Conservation (phyloP, 148 eudicot species). For the Cornus controversa region DNA sequence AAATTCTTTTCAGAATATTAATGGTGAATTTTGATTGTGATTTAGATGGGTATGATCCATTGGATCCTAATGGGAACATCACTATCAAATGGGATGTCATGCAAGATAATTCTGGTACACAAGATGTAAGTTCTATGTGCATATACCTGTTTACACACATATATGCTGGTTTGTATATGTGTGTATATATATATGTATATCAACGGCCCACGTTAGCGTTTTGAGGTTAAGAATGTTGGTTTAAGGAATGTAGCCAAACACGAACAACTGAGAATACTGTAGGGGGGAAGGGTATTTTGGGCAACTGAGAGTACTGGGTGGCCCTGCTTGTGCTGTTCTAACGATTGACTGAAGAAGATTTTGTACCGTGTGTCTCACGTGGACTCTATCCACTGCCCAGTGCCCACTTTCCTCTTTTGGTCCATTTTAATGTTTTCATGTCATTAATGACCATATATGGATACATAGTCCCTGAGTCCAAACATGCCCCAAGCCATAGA, state of each 20-base stretch:
- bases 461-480: too few species aligned
- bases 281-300: too few species aligned
- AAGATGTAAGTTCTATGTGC: constrained; percentile 39
- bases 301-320: too few species aligned
- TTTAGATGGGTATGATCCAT: constrained; percentile 79
- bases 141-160: neutral
- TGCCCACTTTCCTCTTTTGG: too few species aligned
- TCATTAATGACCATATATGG: too few species aligned
- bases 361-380: too few species aligned
- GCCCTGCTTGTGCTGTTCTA: too few species aligned
- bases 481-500: too few species aligned
- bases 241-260: neutral
- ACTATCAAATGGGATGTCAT: constrained; percentile 82
- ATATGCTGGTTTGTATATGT: neutral
- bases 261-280: too few species aligned
- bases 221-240: neutral
- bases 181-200: neutral
- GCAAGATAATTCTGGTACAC: constrained; percentile 25
- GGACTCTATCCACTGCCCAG: too few species aligned
- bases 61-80: constrained; percentile 77
- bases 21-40: constrained; percentile 13
- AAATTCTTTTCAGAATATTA: neutral
- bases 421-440: too few species aligned
- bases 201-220: neutral
- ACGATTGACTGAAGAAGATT: too few species aligned